phyloP scores from a whole-genome alignment of 2,329 filamentous ascomycete genomes.

The Colletotrichum sp. region DNA sequence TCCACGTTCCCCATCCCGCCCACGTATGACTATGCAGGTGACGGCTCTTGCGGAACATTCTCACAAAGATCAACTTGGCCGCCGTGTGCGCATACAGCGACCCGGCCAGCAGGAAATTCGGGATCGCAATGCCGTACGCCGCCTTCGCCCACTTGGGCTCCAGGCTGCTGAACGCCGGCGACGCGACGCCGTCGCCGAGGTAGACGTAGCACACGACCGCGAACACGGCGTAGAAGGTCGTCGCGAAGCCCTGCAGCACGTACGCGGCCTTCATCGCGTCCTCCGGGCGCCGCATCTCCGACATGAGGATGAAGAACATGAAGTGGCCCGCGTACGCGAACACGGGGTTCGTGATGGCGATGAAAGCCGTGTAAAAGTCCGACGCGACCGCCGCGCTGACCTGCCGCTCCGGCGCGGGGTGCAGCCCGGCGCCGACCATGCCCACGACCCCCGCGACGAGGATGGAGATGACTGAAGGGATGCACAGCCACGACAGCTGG shows the following conservation, averaged over 20 bases:
- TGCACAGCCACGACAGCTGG: conserved; percentile 49
- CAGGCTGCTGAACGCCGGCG: conserved; percentile 52
- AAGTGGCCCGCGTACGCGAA: conserved; percentile 58
- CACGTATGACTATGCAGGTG: conserved; percentile 53
- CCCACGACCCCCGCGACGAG: conserved; percentile 53
- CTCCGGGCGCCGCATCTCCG: conserved; percentile 54
- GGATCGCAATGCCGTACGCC: conserved; percentile 53
- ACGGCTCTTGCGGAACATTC: conserved; percentile 47
- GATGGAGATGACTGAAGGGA: conserved; percentile 50
- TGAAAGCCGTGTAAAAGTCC: conserved; percentile 33
- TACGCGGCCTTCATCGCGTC: conserved; percentile 57
- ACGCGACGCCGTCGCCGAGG: conserved; percentile 47
- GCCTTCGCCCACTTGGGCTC: conserved; percentile 50
- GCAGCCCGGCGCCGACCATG: conserved; percentile 51
- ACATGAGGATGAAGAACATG: conserved; percentile 59
- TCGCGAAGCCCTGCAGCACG: conserved; percentile 52
- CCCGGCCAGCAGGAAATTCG: conserved; percentile 55
- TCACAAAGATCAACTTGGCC: conserved; percentile 54
- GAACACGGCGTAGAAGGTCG: conserved; percentile 54
- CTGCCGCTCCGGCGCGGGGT: conserved; percentile 38
- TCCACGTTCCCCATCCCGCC: conserved; percentile 52
- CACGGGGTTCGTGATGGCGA: conserved; percentile 48
- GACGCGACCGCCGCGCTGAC: conserved; percentile 40
- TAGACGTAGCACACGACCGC: conserved; percentile 55
- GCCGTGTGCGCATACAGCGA: conserved; percentile 55